Evolutionary conservation across 192 early-diverging fungal species (phyloP).

Genomic region (Entophlyctis luteolus): DNA sequence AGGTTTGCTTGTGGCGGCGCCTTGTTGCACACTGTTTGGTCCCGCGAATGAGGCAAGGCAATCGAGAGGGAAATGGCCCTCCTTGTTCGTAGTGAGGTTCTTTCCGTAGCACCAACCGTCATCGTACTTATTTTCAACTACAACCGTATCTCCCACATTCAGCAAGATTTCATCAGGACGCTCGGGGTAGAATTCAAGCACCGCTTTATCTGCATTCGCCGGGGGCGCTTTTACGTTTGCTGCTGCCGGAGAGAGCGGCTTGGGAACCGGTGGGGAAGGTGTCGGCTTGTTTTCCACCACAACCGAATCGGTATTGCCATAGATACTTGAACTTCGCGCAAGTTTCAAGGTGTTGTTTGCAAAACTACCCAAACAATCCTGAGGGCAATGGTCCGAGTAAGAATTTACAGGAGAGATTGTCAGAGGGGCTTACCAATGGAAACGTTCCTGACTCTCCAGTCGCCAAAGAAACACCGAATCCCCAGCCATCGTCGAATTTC

Average conservation of each 20-base stretch:
- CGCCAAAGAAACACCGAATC: constrained; percentile 4
- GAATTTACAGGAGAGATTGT: not conserved
- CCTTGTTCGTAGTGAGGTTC: constrained; percentile 49
- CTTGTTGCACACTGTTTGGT: not conserved
- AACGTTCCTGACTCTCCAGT: not conserved
- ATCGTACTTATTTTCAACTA: constrained; percentile 10
- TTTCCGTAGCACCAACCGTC: constrained; percentile 48
- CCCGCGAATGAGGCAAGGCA: constrained; percentile 30
- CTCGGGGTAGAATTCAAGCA: constrained; percentile 6
- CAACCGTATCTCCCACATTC: constrained; percentile 3
- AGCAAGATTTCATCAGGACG: constrained; percentile 1
- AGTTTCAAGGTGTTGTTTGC: not conserved
- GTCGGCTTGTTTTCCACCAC: not conserved
- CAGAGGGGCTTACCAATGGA: not conserved
- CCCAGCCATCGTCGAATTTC: constrained; percentile 9
- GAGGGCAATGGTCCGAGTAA: not conserved
- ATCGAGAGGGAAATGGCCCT: constrained; percentile 52
- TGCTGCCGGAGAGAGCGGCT: not conserved
- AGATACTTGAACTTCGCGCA: not conserved
- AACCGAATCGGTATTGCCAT: not conserved
- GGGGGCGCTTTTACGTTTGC: not conserved
- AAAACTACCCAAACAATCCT: not conserved
- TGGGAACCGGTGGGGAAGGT: not conserved
- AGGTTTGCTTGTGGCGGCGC: not conserved
- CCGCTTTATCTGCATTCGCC: not conserved